Evolutionary conservation across 352 stramenopile genomes (phyloP).

Genomic region (Achlya hypogyna): DNA sequence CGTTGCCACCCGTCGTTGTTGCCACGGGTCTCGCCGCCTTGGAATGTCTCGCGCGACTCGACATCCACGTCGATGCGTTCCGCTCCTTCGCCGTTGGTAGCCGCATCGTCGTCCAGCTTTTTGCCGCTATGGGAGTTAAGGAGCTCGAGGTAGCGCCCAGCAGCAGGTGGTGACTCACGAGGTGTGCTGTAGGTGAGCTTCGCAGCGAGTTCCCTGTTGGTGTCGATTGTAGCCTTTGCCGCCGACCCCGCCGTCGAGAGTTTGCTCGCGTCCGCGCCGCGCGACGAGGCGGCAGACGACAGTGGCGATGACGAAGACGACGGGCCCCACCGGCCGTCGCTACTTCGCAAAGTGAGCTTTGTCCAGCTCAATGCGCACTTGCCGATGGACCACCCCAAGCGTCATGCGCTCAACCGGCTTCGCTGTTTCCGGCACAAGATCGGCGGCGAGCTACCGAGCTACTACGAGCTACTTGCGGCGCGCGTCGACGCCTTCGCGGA

Average conservation of each 20-base stretch:
- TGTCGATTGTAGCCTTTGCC: conserved; percentile 1
- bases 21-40: background rate
- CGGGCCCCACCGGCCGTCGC: background rate
- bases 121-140: conserved; percentile 5
- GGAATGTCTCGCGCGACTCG: background rate
- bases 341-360: background rate
- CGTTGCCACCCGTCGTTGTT: background rate
- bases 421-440: conserved; percentile 15
- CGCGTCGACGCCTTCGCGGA: background rate
- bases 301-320: background rate
- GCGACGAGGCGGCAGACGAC: background rate
- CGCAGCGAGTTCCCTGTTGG: background rate
- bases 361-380: background rate
- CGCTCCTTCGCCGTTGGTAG: background rate
- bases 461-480: background rate
- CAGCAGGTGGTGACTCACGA: background rate
- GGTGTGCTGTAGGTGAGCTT: background rate
- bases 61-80: background rate
- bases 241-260: background rate
- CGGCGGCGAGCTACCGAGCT: background rate
- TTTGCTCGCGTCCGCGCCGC: background rate
- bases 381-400: background rate
- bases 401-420: conserved; percentile 8
- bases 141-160: background rate
- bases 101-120: conserved; percentile 10